phyloP scores from a whole-genome alignment of 164 flowering plant species.

The Umbellularia californica region DNA sequence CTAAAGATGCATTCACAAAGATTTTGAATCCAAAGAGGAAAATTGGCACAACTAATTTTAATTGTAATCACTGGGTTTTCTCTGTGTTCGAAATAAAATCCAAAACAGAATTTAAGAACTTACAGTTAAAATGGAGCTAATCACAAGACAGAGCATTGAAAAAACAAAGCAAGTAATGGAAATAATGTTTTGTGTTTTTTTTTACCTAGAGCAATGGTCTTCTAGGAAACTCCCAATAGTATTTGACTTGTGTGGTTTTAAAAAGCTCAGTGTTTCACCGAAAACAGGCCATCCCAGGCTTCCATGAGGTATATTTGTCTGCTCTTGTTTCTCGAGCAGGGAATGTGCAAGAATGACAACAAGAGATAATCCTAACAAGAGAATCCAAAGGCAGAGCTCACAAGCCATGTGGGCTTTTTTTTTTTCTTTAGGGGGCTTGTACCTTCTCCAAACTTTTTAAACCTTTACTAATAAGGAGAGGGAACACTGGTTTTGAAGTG shows the following conservation, averaged over 20 bases:
- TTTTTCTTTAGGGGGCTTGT: not conserved
- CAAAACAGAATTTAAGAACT: not conserved
- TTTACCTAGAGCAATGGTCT: constrained; percentile 57
- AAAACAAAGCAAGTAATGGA: too few relatives aligned
- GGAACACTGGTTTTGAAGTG: not conserved
- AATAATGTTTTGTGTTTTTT: too few relatives aligned
- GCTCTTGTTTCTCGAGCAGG: constrained; percentile 20
- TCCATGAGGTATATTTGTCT: constrained; percentile 43
- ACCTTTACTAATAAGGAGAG: constrained; percentile 7
- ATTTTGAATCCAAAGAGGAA: not conserved
- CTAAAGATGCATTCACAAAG: not conserved
- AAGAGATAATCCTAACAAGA: constrained; percentile 24
- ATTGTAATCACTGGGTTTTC: not conserved
- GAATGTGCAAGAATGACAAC: constrained; percentile 13
- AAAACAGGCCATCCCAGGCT: constrained; percentile 71
- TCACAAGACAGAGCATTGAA: not conserved
- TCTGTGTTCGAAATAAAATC: not conserved
- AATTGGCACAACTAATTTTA: not conserved
- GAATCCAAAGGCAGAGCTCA: constrained; percentile 13
- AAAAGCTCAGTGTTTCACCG: constrained; percentile 64
- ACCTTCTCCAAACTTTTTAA: constrained; percentile 6
- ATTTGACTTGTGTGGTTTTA: constrained; percentile 66
- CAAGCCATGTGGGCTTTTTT: constrained; percentile 14
- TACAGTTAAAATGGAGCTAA: not conserved
- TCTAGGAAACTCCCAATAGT: constrained; percentile 54